A percentile compares a stretch with the other conserved stretches of the same genome.
Evolutionary conservation across 768 basidiomycete genomes (phyloP).

Genomic region (Auriscalpium microsporum): DNA sequence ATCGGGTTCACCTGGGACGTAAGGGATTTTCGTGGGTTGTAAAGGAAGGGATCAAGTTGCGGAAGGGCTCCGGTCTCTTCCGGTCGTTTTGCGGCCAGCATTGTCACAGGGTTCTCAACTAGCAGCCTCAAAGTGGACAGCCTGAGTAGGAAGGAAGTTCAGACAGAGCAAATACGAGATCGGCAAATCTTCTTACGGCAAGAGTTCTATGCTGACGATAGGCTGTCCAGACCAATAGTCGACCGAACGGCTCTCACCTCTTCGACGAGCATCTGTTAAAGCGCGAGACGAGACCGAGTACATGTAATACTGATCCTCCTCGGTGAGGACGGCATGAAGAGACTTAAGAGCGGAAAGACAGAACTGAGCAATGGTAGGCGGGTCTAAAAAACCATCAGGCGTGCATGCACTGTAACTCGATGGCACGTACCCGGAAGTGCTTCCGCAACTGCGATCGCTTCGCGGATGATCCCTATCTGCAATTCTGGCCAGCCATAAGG

Average conservation of each 20-base stretch:
- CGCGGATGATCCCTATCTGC: constrained; percentile 87
- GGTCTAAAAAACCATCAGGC: constrained; percentile 42
- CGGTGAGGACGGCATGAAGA: constrained; percentile 57
- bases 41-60: constrained; percentile 75
- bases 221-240: constrained; percentile 87
- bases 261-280: constrained; percentile 60
- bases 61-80: constrained; percentile 34
- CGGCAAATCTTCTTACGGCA: constrained; percentile 45
- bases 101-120: constrained; percentile 59
- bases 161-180: constrained; percentile 1
- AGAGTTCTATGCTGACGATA: constrained; percentile 68
- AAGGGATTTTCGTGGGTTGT: constrained; percentile 71
- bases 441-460: constrained; percentile 87
- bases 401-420: background rate
- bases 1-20: constrained; percentile 43
- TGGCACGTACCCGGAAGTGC: constrained; percentile 68
- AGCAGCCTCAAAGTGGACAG: constrained; percentile 64
- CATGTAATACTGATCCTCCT: constrained; percentile 74
- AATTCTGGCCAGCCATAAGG: constrained; percentile 90
- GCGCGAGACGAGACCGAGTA: constrained; percentile 67
- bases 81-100: constrained; percentile 34
- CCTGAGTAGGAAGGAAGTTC: constrained; percentile 29
- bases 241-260: constrained; percentile 62
- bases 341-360: constrained; percentile 80
- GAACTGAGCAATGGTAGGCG: constrained; percentile 78